Evolutionary conservation across 306 rosid genomes (phyloP).

Genomic region (Prunus salicina): DNA sequence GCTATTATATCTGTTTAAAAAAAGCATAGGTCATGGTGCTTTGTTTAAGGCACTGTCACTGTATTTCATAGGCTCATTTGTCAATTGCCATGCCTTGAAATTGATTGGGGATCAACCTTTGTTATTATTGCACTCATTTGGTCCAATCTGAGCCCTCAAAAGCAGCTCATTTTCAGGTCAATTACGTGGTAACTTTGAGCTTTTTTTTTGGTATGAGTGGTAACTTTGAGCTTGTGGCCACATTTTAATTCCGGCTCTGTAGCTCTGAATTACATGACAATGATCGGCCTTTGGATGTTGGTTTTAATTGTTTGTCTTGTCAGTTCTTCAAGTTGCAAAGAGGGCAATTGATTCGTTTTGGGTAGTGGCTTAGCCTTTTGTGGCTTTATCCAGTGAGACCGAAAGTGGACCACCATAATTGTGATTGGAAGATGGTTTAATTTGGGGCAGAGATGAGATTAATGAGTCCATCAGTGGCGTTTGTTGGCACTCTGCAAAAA

Average conservation of each 20-base stretch:
- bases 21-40: too few relatives aligned
- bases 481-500: not conserved
- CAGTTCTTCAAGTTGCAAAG: conserved; percentile 2
- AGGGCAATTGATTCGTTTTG: not conserved
- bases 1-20: not conserved
- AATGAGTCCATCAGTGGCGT: not conserved
- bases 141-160: not conserved
- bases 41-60: too few relatives aligned
- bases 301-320: not conserved
- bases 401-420: not conserved
- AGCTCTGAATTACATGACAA: not conserved
- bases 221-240: not conserved
- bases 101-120: not conserved
- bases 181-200: not conserved
- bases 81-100: not conserved
- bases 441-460: not conserved
- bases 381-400: not conserved
- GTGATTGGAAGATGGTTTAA: not conserved
- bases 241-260: conserved; percentile 1
- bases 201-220: not conserved
- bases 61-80: not conserved
- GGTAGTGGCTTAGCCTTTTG: not conserved
- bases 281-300: not conserved
- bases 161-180: not conserved
- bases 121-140: not conserved